phyloP scores from a whole-genome alignment of 2,329 filamentous ascomycete species.

The Fusarium brevicatenulatum region DNA sequence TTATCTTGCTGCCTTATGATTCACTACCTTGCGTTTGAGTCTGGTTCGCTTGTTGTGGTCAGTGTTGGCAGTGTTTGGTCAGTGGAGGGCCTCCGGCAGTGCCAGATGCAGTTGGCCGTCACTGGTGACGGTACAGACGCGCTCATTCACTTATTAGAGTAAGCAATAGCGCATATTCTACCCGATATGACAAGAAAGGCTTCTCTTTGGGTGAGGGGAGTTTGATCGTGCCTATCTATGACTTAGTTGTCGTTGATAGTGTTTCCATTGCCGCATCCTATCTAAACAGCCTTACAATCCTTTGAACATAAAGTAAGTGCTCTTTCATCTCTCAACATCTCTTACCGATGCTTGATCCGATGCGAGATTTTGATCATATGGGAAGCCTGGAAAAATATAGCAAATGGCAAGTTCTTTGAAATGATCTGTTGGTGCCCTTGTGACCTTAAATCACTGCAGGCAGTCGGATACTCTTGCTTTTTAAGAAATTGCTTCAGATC shows the following conservation, averaged over 20 bases:
- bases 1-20: background rate
- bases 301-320: accelerated
- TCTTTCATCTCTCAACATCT: accelerated
- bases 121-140: background rate
- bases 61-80: background rate
- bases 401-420: background rate
- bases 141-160: background rate
- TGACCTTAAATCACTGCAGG: too few relatives aligned
- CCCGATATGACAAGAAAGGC: background rate
- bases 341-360: accelerated
- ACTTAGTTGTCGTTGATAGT: background rate
- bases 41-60: background rate
- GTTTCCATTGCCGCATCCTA: accelerated
- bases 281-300: accelerated
- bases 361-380: accelerated
- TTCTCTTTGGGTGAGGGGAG: too few relatives aligned
- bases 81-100: background rate
- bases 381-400: accelerated
- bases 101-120: background rate
- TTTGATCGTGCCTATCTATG: too few relatives aligned
- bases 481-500: background rate
- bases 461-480: background rate
- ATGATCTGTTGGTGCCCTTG: accelerated
- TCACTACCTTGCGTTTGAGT: background rate
- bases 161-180: background rate